Evolutionary conservation across 208 protist species (phyloP).

Genomic region (Endotrypanum monterogeii): DNA sequence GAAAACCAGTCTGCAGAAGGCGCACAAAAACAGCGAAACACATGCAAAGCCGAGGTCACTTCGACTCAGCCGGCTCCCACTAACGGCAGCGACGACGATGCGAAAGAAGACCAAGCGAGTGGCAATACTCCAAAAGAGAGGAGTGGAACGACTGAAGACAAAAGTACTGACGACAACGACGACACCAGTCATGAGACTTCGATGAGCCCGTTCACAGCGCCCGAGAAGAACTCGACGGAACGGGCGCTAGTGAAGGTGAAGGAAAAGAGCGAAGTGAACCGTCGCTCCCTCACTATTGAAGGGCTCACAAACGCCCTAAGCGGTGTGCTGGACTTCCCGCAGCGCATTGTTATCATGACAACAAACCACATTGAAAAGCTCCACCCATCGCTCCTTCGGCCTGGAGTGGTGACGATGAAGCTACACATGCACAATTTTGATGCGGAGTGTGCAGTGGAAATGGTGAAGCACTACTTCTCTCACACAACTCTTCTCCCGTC

Average conservation of each 20-base stretch:
- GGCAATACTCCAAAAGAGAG: not conserved
- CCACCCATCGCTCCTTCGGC: slow-evolving; percentile 79
- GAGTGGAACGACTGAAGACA: not conserved
- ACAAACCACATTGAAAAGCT: slow-evolving; percentile 95
- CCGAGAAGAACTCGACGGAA: slow-evolving; percentile 10
- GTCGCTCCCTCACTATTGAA: slow-evolving; percentile 47
- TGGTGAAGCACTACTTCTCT: slow-evolving; percentile 84
- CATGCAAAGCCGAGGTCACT: not conserved
- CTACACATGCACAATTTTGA: slow-evolving; percentile 87
- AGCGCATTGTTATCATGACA: slow-evolving; percentile 93
- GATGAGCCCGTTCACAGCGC: not conserved
- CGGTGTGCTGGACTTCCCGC: slow-evolving; percentile 89
- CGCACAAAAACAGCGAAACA: not conserved
- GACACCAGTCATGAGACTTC: not conserved
- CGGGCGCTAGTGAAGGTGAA: slow-evolving; percentile 29
- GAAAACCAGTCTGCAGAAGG: not conserved
- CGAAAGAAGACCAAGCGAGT: not conserved
- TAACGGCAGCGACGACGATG: not conserved
- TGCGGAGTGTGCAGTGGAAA: slow-evolving; percentile 61
- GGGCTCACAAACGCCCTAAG: slow-evolving; percentile 94
- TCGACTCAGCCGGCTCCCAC: not conserved
- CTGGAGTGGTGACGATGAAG: slow-evolving; percentile 91
- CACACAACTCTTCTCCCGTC: slow-evolving; percentile 14
- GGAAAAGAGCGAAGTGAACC: slow-evolving; percentile 6
- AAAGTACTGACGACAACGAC: not conserved